A percentile compares a stretch with the other conserved stretches of the same genome.
Conservation (phyloP, 768 basidiomycete genomes). For the Auriculariales sp. region DNA sequence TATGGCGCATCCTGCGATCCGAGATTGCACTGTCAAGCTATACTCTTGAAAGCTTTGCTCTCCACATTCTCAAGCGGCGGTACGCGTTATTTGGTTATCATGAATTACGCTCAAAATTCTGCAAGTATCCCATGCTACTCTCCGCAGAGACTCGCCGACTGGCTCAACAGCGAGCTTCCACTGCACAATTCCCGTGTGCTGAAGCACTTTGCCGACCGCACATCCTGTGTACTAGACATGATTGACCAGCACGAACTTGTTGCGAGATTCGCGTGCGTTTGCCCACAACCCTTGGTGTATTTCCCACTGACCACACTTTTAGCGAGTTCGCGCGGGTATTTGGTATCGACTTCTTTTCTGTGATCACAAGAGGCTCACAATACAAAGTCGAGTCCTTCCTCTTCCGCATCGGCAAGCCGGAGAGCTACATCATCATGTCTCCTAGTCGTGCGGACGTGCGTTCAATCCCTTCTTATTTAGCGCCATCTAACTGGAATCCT, state of each 20-base stretch:
- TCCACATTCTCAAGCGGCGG: slow-evolving; percentile 68
- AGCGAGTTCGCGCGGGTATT: slow-evolving; percentile 97
- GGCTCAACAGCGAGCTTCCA: slow-evolving; percentile 50
- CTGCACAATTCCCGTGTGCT: slow-evolving; percentile 40
- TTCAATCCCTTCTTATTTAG: not conserved
- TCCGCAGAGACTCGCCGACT: slow-evolving; percentile 41
- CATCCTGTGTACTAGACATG: slow-evolving; percentile 58
- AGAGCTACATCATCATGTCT: slow-evolving; percentile 79
- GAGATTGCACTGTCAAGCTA: slow-evolving; percentile 69
- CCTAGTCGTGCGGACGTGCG: slow-evolving; percentile 76
- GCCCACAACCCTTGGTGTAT: not conserved
- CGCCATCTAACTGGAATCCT: not conserved
- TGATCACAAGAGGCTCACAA: slow-evolving; percentile 88
- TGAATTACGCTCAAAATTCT: slow-evolving; percentile 1
- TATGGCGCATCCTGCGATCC: slow-evolving; percentile 84
- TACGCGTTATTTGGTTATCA: slow-evolving; percentile 17
- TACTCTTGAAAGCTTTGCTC: slow-evolving; percentile 80
- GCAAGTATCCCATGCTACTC: slow-evolving; percentile 67
- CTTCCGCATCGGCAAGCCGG: slow-evolving; percentile 94
- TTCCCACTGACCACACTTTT: not conserved
- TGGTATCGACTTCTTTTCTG: slow-evolving; percentile 93
- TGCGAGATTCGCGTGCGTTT: slow-evolving; percentile 91
- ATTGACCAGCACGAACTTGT: slow-evolving; percentile 69
- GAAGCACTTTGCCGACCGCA: slow-evolving; percentile 49
- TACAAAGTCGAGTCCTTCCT: slow-evolving; percentile 99